Evolutionary conservation across 495 filamentous ascomycete genomes (phyloP).

Genomic region (Aspergillus avenaceus): DNA sequence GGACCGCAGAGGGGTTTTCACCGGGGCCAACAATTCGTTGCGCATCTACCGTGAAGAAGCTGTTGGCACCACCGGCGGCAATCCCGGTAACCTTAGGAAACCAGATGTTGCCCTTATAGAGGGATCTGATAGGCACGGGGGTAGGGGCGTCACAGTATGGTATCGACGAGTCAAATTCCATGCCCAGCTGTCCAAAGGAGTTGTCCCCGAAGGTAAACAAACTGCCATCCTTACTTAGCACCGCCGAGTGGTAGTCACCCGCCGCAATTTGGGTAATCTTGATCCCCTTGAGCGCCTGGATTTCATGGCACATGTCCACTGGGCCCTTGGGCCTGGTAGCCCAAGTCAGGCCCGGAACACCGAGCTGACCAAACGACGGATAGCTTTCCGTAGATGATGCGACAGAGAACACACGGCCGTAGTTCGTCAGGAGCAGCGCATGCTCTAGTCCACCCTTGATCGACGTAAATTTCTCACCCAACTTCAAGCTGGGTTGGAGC

Average conservation of each 20-base stretch:
- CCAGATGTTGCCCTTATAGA: conserved; percentile 62
- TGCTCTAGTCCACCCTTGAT: conserved; percentile 81
- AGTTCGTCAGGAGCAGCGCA: conserved; percentile 77
- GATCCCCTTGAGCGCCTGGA: conserved; percentile 58
- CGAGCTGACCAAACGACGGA: conserved; percentile 80
- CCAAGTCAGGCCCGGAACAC: conserved; percentile 79
- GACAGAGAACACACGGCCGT: conserved; percentile 79
- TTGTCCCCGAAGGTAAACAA: conserved; percentile 94
- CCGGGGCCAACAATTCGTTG: conserved; percentile 46
- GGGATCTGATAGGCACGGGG: conserved; percentile 58
- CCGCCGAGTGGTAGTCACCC: conserved; percentile 85
- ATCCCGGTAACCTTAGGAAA: conserved; percentile 63
- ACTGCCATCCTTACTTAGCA: conserved; percentile 65
- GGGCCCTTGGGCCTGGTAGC: conserved; percentile 69
- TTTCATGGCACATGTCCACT: conserved; percentile 76
- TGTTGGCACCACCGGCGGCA: conserved; percentile 79
- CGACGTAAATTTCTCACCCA: conserved; percentile 69
- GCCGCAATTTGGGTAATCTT: conserved; percentile 69
- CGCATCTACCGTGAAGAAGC: conserved; percentile 82
- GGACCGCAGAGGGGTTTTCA: conserved; percentile 35
- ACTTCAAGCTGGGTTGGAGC: conserved; percentile 63
- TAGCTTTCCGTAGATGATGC: conserved; percentile 74
- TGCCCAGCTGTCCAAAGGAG: conserved; percentile 77
- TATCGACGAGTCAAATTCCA: conserved; percentile 57
- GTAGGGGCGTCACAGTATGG: conserved; percentile 66